Evolutionary conservation across 2,329 filamentous ascomycete species (phyloP), one percentile per base, ranked within the genome.

Genomic region (Fusarium nodosum): DNA sequence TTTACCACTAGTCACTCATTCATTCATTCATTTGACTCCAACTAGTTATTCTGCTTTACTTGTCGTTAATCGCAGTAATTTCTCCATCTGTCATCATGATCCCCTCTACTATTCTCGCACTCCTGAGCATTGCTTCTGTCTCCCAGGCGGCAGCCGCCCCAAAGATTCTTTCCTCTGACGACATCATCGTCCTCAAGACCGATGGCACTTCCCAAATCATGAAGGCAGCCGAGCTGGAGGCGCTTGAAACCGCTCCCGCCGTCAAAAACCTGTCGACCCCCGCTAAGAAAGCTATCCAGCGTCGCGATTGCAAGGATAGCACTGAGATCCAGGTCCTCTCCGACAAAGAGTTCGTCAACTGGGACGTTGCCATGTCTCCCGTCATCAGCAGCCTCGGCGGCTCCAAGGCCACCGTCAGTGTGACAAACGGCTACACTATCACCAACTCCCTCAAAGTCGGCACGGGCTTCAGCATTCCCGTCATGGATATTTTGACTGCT

Each of bases 321-420:
- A 68, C 68, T 8, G 71, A 73, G 33, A 28, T 73, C 7, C 71
- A 73, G 36, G 55, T 73, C 4, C 30, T 60, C 0, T 65, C 71
- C 2, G 71, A 73, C 10, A 59, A 72, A 6, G 62, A 73, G 13
- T 73, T 73, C 10, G 59, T 68, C 41, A 66, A 73, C 57, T 73
- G 71, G 71, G 71, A 73, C 16, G 44, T 73, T 24, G 44, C 71
- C 30, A 73, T 73, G 56, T 73, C 71, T 8, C 71, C 71, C 16
- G 60, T 73, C 15, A 31, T 70, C 31, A 73, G 71, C 62, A 73
- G 71, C 13, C 50, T 58, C 3, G 66, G 56, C 10, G 68, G 71
- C 2, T 53, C 60, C 20, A 50, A 47, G 3, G 71, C 54, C 9
- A 68, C 47, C 0, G 71, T 73, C 13, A 60, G 62, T 31, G 57